These are phyloP conservation scores for Nothophytophthora sp. DNA, from an alignment of 352 stramenopile species.

Conservation along the genomic window DNA sequence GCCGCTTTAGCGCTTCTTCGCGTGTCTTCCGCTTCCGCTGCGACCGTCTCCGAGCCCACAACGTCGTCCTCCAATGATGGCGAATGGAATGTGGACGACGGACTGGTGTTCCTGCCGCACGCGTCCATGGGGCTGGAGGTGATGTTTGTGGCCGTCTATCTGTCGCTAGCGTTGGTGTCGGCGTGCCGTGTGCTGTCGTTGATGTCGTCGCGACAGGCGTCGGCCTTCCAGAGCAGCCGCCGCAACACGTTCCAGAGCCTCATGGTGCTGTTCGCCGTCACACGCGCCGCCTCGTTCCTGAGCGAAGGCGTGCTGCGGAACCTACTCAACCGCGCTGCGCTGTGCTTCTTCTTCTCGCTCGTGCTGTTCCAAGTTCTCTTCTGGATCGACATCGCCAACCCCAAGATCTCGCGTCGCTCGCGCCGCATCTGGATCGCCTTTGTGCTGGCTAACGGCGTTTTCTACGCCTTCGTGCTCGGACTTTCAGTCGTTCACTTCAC, in stretches of 20 bases:
- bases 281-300: constrained; percentile 65
- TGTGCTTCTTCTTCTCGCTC: constrained; percentile 88
- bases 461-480: constrained; percentile 72
- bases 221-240: constrained; percentile 27
- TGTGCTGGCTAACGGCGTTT: constrained; percentile 63
- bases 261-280: constrained; percentile 61
- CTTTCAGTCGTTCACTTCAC: constrained; percentile 52
- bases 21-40: not conserved
- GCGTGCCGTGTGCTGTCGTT: constrained; percentile 46
- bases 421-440: constrained; percentile 80
- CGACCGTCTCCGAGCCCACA: too few species aligned
- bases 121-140: constrained; percentile 45
- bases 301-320: constrained; percentile 32
- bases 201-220: constrained; percentile 25
- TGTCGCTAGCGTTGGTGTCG: constrained; percentile 53
- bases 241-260: constrained; percentile 75
- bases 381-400: constrained; percentile 88
- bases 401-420: constrained; percentile 71
- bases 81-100: constrained; percentile 22
- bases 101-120: constrained; percentile 62
- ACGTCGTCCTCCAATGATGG: too few species aligned
- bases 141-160: constrained; percentile 64
- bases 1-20: not conserved
- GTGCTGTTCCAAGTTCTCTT: constrained; percentile 87
- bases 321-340: constrained; percentile 64